Base-by-base conservation (phyloP, 2,329 filamentous ascomycete species). In the Cytospora paraplurivora region DNA sequence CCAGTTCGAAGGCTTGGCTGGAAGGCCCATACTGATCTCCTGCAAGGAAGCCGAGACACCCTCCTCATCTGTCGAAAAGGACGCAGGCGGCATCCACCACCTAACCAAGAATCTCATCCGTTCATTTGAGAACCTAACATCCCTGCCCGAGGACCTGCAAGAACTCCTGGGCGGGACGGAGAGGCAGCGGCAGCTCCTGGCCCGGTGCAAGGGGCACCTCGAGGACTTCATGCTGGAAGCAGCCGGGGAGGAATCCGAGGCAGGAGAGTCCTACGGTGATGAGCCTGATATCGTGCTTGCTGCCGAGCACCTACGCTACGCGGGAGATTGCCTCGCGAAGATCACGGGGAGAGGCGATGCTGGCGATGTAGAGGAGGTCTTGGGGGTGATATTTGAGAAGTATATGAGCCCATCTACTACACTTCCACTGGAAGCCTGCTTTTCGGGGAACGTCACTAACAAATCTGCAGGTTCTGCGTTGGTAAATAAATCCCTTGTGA, bases 301-400 rank as follows among this genome's bases (percentile, higher is more conserved):
- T 12, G 95, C 95, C 0, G 95, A 99, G 76, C 87, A 93, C 72
- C 81, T 99, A 62, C 88, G 95, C 51, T 87, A 86, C 68, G 93
- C 93, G 13, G 93, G 92, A 0, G 85, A 88, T 59, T 88, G 87
- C 67, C 81, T 97, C n/a, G 90, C 92, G 1, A 86, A 88, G 63
- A 96, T 98, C 70, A 98, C 93, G 1, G 95, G 95, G 0, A 86
- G 86, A 62, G 93, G 93, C 0, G 91, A 93, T 70, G 85, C 85
- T 49, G 91, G 93, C 2, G 94, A 98, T 75, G 92, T 98, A 17
- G 94, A 99, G 74, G 95, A 98, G 73, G 92, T 99, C 8, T 78
- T 99, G 52, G 95, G 95, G 0, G 93, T 99, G 27, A 93, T 99
- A 4, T 99, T 99, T 78, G 94, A 98, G 76, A 98, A 96, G 91